phyloP scores from a whole-genome alignment of 345 rosid genomes.

The Heritiera littoralis region DNA sequence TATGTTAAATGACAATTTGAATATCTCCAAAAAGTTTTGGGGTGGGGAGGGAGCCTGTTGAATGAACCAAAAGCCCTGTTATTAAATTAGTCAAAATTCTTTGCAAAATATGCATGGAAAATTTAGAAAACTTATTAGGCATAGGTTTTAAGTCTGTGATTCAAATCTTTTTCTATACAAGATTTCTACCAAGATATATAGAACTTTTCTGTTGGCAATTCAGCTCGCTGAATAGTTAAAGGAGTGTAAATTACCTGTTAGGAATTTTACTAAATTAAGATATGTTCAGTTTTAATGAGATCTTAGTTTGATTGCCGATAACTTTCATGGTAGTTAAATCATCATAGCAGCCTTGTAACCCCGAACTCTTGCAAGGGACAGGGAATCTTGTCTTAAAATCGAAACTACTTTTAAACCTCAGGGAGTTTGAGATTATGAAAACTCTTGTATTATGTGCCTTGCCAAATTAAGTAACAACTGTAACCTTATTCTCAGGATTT shows the following conservation, averaged over 20 bases:
- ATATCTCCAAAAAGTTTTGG: not conserved
- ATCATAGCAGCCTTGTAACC: not conserved
- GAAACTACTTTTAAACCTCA: not conserved
- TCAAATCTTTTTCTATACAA: not conserved
- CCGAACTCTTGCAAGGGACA: not conserved
- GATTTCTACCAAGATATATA: conserved; percentile 1
- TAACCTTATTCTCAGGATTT: conserved; percentile 49
- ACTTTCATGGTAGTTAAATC: not conserved
- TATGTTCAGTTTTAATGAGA: not conserved
- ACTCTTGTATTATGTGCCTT: conserved; percentile 9
- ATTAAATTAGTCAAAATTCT: not conserved
- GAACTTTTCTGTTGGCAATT: not conserved
- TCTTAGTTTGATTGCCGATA: conserved; percentile 2
- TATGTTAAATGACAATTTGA: not conserved
- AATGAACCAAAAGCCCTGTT: not conserved
- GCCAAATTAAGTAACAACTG: conserved; percentile 17
- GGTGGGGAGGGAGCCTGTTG: not conserved
- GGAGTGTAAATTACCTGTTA: not conserved
- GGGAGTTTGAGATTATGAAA: not conserved
- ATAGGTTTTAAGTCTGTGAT: not conserved
- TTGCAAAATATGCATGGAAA: not conserved
- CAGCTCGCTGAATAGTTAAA: not conserved
- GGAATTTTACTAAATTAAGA: not conserved
- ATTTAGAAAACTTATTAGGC: not conserved
- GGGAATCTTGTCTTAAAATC: not conserved